These are phyloP conservation scores for Pleurotus ostreatus DNA, from an alignment of 768 basidiomycete genomes.

Conservation along the genomic window DNA sequence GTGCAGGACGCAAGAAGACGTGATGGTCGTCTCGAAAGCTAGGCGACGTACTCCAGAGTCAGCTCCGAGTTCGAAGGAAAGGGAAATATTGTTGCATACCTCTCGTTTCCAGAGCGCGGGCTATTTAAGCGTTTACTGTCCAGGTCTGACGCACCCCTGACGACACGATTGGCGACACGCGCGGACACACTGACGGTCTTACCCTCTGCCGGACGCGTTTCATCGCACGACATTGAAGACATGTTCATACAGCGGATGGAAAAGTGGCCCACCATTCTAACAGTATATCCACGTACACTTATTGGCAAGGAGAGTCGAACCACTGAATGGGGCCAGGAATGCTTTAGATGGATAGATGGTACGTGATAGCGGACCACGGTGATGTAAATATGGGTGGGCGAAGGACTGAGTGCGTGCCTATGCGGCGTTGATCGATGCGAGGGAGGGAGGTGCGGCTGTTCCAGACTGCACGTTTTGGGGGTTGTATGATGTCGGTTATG, in stretches of 20 bases:
- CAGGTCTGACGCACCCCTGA: slow-evolving; percentile 4
- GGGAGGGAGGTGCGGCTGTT: not conserved
- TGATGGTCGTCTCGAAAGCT: slow-evolving; percentile 2
- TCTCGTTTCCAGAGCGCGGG: not conserved
- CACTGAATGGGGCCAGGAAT: not conserved
- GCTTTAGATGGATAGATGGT: slow-evolving; percentile 6
- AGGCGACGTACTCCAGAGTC: too few species aligned
- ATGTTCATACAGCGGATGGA: not conserved
- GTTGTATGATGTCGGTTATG: not conserved
- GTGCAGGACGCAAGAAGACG: slow-evolving; percentile 7
- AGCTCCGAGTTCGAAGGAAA: not conserved
- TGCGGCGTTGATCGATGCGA: slow-evolving; percentile 7
- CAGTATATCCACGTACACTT: not conserved
- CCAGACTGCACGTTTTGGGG: slow-evolving; percentile 5
- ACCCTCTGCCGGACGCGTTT: not conserved
- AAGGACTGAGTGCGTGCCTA: slow-evolving; percentile 1
- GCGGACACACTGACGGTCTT: not conserved
- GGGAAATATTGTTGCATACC: not conserved
- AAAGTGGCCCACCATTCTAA: not conserved
- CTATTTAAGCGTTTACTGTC: not conserved
- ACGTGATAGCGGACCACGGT: not conserved
- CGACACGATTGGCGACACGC: not conserved
- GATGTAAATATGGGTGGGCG: not conserved
- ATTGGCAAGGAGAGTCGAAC: not conserved
- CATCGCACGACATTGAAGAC: slow-evolving; percentile 1